These are phyloP conservation scores for Adenanthera pavonina DNA, from an alignment of 306 rosid species.

Conservation along the genomic window DNA sequence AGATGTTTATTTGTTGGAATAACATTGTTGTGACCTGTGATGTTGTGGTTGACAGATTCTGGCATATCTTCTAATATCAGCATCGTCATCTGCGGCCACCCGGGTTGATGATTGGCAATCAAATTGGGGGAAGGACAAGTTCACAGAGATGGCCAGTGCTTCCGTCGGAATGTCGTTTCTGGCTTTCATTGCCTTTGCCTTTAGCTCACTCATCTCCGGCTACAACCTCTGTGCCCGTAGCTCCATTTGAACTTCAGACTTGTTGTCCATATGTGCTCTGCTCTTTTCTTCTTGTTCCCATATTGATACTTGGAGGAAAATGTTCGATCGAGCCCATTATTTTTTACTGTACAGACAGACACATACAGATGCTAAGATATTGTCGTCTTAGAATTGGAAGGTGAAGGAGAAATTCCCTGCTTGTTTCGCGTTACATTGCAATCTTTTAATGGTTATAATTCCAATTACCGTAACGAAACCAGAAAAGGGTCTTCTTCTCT, in stretches of 20 bases:
- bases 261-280: slow-evolving; percentile 10
- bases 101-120: slow-evolving; percentile 94
- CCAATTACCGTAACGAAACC: background rate
- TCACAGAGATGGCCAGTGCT: slow-evolving; percentile 93
- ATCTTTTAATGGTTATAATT: background rate
- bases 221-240: slow-evolving; percentile 69
- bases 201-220: slow-evolving; percentile 90
- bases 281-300: slow-evolving; percentile 7
- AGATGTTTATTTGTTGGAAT: background rate
- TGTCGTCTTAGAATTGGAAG: slow-evolving; percentile 25
- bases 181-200: slow-evolving; percentile 85
- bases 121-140: slow-evolving; percentile 97
- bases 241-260: slow-evolving; percentile 39
- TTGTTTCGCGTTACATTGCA: slow-evolving; percentile 24
- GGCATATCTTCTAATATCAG: slow-evolving; percentile 92
- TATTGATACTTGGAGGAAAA: slow-evolving; percentile 31
- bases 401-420: slow-evolving; percentile 12
- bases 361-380: slow-evolving; percentile 40
- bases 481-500: background rate
- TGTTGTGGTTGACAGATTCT: slow-evolving; percentile 57
- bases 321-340: slow-evolving; percentile 35
- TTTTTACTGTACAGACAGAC: slow-evolving; percentile 51
- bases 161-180: slow-evolving; percentile 83
- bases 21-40: background rate
- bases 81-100: slow-evolving; percentile 94